Evolutionary conservation across 2,329 filamentous ascomycete genomes (phyloP).

Genomic region (Beauveria sp.): DNA sequence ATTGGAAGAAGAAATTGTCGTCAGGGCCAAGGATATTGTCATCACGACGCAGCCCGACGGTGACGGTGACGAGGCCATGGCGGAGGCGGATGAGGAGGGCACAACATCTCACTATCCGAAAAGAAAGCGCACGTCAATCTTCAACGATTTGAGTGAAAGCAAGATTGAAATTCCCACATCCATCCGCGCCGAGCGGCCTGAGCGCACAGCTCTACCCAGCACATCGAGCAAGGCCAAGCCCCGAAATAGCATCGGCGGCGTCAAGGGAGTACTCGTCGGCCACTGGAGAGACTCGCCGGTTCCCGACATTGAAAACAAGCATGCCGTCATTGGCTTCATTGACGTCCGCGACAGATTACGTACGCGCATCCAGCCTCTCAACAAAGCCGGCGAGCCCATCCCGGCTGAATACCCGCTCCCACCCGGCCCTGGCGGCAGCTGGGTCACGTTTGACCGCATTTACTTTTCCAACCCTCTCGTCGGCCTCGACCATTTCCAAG

Average conservation of each 20-base stretch:
- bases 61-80: conserved; percentile 37
- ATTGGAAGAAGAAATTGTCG: conserved; percentile 32
- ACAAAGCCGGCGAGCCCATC: conserved; percentile 39
- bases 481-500: conserved; percentile 45
- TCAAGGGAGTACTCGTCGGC: conserved; percentile 45
- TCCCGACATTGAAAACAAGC: conserved; percentile 40
- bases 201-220: conserved; percentile 19
- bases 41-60: conserved; percentile 1
- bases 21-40: not conserved
- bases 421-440: conserved; percentile 53
- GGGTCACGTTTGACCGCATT: conserved; percentile 55
- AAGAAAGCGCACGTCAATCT: conserved; percentile 46
- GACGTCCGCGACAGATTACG: conserved; percentile 53
- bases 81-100: conserved; percentile 32
- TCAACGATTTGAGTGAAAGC: conserved; percentile 41
- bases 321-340: conserved; percentile 55
- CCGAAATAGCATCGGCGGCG: conserved; percentile 22
- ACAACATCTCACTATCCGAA: conserved; percentile 40
- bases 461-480: conserved; percentile 51
- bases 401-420: conserved; percentile 41
- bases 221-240: conserved; percentile 20
- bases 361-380: conserved; percentile 47
- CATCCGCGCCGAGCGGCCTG: conserved; percentile 20
- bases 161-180: conserved; percentile 32
- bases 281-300: conserved; percentile 54